These are phyloP conservation scores for Candida pini DNA, from an alignment of 805 yeast genomes.

Conservation along the genomic window DNA sequence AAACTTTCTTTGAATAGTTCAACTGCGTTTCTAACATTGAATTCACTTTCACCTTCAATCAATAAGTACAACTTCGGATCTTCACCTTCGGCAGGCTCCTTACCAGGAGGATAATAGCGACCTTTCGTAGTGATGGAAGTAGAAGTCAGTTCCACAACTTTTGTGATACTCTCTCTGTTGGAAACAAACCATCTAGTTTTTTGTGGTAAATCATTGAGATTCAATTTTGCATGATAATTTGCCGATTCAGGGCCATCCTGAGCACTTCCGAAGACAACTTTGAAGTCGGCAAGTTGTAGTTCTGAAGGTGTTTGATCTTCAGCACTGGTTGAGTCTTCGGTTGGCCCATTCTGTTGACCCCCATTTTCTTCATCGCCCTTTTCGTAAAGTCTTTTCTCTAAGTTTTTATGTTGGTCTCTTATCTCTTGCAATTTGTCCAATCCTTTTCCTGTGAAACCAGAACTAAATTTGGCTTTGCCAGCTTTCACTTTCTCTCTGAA, in stretches of 20 bases:
- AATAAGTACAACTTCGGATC: conserved; percentile 73
- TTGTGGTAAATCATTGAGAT: conserved; percentile 83
- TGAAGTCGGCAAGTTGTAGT: conserved; percentile 35
- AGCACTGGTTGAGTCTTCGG: conserved; percentile 1
- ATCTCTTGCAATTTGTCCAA: conserved; percentile 67
- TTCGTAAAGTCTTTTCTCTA: conserved; percentile 47
- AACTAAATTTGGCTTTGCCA: conserved; percentile 57
- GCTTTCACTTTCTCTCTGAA: conserved; percentile 57
- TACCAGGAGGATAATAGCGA: conserved; percentile 59
- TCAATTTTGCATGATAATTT: conserved; percentile 59
- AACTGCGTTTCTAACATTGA: conserved; percentile 55
- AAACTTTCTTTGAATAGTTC: conserved; percentile 48
- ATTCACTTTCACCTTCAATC: conserved; percentile 67
- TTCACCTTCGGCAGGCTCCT: conserved; percentile 45
- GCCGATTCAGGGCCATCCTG: conserved; percentile 42
- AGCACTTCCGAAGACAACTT: conserved; percentile 37
- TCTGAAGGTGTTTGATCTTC: conserved; percentile 12
- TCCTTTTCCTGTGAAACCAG: conserved; percentile 94
- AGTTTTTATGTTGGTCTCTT: conserved; percentile 43
- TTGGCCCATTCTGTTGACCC: conserved; percentile 3
- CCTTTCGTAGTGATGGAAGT: conserved; percentile 83
- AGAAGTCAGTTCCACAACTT: conserved; percentile 64
- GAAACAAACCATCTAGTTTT: conserved; percentile 73
- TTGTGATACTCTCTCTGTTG: conserved; percentile 55
- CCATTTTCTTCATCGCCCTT: conserved; percentile 22